A percentile compares a stretch with the other conserved stretches of the same genome.
phyloP scores from a whole-genome alignment of 345 rosid species.

The Salix purpurea region DNA sequence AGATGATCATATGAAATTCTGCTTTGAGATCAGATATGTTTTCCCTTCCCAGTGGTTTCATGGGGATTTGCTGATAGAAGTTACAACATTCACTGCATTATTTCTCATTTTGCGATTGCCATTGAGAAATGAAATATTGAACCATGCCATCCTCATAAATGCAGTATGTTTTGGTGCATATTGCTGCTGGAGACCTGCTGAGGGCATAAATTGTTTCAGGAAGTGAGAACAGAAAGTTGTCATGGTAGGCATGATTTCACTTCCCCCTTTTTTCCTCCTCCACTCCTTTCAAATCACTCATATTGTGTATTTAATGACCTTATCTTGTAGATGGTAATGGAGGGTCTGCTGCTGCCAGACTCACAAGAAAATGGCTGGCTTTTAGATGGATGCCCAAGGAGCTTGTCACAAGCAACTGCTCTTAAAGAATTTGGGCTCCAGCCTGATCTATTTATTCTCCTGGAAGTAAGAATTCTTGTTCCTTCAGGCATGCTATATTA shows the following conservation, averaged over 20 bases:
- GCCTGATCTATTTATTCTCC: constrained; percentile 74
- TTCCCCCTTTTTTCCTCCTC: not conserved
- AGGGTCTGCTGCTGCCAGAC: constrained; percentile 65
- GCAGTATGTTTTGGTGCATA: constrained; percentile 90
- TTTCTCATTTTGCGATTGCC: constrained; percentile 16
- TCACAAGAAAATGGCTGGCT: constrained; percentile 86
- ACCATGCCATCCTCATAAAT: constrained; percentile 36
- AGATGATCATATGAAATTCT: not conserved
- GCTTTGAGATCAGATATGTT: not conserved
- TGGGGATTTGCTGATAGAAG: constrained; percentile 6
- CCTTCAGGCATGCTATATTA: not conserved
- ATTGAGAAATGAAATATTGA: constrained; percentile 20
- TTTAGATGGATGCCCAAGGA: constrained; percentile 94
- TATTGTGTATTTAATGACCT: constrained; percentile 13
- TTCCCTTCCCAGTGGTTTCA: not conserved
- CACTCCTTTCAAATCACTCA: not conserved
- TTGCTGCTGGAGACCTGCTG: constrained; percentile 89
- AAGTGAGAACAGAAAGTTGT: constrained; percentile 84
- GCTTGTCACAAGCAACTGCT: constrained; percentile 82
- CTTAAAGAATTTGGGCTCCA: constrained; percentile 55
- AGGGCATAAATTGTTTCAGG: constrained; percentile 76
- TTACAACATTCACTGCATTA: not conserved
- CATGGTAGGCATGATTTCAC: constrained; percentile 31
- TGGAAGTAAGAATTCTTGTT: constrained; percentile 52
- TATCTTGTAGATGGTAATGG: constrained; percentile 71